Conservation (phyloP, 2,329 filamentous ascomycete species). For the Pseudocercospora cruenta region DNA sequence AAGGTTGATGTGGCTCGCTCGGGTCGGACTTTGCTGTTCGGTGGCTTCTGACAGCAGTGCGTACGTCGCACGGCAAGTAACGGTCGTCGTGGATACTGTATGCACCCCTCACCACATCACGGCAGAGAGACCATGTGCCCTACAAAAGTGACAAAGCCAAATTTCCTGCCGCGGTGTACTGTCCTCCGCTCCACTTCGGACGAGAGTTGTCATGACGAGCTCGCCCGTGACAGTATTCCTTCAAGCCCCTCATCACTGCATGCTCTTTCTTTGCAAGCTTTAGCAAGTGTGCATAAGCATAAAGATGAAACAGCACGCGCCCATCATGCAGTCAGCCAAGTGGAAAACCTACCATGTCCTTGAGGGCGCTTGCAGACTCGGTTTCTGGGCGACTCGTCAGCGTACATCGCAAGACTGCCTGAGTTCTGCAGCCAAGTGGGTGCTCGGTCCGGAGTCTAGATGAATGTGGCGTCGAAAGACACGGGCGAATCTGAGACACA, state of each 20-base stretch:
- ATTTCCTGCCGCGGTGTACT: not conserved
- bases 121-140: not conserved
- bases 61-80: not conserved
- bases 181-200: not conserved
- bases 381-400: not conserved
- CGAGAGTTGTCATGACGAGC: not conserved
- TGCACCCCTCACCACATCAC: not conserved
- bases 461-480: not conserved
- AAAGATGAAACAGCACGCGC: constrained; percentile 2
- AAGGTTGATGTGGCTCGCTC: not conserved
- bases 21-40: not conserved
- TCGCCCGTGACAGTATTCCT: not conserved
- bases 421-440: not conserved
- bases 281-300: constrained; percentile 4
- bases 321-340: not conserved
- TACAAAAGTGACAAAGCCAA: not conserved
- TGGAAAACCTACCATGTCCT: not conserved
- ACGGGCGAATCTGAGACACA: not conserved
- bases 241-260: not conserved
- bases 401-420: not conserved
- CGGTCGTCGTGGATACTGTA: not conserved
- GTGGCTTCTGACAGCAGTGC: not conserved
- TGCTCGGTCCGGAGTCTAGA: not conserved
- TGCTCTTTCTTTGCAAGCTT: not conserved
- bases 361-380: not conserved